A percentile compares a stretch with the other conserved stretches of the same genome.
These are phyloP conservation scores for Aureobasidium subglaciale DNA, from an alignment of 2,329 filamentous ascomycete genomes.

Conservation along the genomic window DNA sequence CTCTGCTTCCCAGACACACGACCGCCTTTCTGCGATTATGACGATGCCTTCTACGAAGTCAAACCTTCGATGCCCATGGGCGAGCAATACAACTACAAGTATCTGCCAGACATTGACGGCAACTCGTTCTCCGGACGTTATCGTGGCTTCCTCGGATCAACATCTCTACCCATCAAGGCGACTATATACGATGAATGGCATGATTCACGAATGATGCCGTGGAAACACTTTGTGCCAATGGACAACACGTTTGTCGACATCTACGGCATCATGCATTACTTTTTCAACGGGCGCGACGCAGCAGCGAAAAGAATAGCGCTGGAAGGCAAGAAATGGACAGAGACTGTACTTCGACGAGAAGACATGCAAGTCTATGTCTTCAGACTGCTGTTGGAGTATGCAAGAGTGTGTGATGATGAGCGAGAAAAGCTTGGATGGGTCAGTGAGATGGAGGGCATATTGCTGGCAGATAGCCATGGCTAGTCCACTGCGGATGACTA, in stretches of 20 bases:
- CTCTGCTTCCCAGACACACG: constrained; percentile 36
- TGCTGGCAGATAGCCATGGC: neutral
- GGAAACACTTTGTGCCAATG: constrained; percentile 77
- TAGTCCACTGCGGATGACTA: neutral
- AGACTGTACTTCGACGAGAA: constrained; percentile 59
- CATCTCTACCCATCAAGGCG: constrained; percentile 66
- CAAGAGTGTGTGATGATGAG: constrained; percentile 36
- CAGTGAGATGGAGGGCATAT: constrained; percentile 19
- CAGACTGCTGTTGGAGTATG: constrained; percentile 46
- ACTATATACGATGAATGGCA: constrained; percentile 79
- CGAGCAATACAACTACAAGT: constrained; percentile 52
- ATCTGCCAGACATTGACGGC: constrained; percentile 70
- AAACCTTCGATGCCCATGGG: constrained; percentile 29
- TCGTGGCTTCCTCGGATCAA: constrained; percentile 56
- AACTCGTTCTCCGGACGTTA: constrained; percentile 41
- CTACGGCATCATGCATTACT: constrained; percentile 68
- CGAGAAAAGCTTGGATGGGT: constrained; percentile 35
- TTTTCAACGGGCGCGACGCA: constrained; percentile 54
- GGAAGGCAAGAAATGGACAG: constrained; percentile 61
- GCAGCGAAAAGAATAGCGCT: constrained; percentile 58
- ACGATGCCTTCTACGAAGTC: constrained; percentile 34
- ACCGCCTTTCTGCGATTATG: constrained; percentile 39
- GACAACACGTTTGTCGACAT: constrained; percentile 66
- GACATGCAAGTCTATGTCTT: constrained; percentile 69
- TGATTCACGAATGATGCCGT: constrained; percentile 59